Percentiles rank a stretch among this genome's conserved stretches.
phyloP scores from a whole-genome alignment of 2,329 filamentous ascomycete species.

The Corinectria fuckeliana region DNA sequence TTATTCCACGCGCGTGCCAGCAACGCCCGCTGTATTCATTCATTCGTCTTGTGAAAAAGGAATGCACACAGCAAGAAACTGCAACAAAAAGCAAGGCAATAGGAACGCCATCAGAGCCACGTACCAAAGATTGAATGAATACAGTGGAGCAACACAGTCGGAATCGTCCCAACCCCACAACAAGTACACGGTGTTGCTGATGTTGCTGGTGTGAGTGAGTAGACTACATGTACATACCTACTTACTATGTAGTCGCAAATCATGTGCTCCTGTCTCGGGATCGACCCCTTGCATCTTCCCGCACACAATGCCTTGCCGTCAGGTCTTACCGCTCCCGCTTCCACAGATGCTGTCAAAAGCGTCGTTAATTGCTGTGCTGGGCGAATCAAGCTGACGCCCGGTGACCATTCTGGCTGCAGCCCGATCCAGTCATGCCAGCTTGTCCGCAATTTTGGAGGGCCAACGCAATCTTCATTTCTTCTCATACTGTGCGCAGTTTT shows the following conservation, averaged over 20 bases:
- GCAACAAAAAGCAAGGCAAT: neutral
- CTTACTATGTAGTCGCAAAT: too few species aligned
- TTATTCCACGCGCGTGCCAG: slow-evolving; percentile 5
- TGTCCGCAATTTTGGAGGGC: neutral
- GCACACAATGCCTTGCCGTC: neutral
- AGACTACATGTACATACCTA: too few species aligned
- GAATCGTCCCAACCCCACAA: neutral
- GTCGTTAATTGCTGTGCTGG: slow-evolving; percentile 6
- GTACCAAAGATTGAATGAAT: neutral
- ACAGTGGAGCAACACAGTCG: neutral
- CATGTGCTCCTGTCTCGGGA: neutral
- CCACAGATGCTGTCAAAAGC: neutral
- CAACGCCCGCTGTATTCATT: neutral
- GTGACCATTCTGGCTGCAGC: slow-evolving; percentile 3
- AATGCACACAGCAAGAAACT: neutral
- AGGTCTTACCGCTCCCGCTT: slow-evolving; percentile 2
- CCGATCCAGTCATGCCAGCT: slow-evolving; percentile 5
- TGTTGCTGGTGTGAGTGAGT: neutral
- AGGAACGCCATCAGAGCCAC: neutral
- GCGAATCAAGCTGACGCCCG: slow-evolving; percentile 7
- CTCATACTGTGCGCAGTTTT: slow-evolving; percentile 30
- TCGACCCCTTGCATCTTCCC: neutral
- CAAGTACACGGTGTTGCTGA: neutral
- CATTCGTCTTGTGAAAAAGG: neutral
- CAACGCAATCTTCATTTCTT: slow-evolving; percentile 1